These are phyloP conservation scores for Chlorella sp. DNA, from an alignment of 139 green algal species.

Conservation along the genomic window DNA sequence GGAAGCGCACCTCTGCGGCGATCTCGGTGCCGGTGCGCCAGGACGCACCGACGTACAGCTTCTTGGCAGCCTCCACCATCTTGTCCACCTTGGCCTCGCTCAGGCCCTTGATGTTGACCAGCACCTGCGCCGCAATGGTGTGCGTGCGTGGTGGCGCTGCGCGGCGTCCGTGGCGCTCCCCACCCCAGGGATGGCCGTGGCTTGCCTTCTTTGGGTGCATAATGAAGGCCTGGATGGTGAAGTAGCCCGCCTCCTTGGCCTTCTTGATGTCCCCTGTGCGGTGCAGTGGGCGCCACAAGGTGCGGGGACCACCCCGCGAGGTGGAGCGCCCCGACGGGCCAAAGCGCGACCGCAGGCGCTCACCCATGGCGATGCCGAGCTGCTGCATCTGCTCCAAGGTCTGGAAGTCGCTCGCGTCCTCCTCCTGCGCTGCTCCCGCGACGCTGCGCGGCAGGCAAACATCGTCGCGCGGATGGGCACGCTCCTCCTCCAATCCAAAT, in stretches of 20 bases:
- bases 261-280: constrained; percentile 82
- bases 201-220: constrained; percentile 84
- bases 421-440: background rate
- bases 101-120: constrained; percentile 86
- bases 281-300: no score
- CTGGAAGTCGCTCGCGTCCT: constrained; percentile 46
- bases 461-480: background rate
- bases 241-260: constrained; percentile 74
- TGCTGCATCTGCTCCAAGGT: constrained; percentile 61
- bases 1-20: background rate
- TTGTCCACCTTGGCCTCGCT: constrained; percentile 93
- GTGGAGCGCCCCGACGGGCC: background rate
- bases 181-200: no score
- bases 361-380: constrained; percentile 58
- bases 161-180: no score
- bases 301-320: no score
- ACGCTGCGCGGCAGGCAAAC: background rate
- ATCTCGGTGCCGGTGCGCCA: constrained; percentile 15
- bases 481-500: background rate
- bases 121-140: no score
- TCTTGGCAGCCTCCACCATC: constrained; percentile 70
- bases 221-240: constrained; percentile 69
- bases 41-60: constrained; percentile 21
- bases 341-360: background rate
- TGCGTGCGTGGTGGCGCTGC: no score